These are phyloP conservation scores for Asterionellopsis glacialis DNA, from an alignment of 108 stramenopile genomes.

Conservation along the genomic window DNA sequence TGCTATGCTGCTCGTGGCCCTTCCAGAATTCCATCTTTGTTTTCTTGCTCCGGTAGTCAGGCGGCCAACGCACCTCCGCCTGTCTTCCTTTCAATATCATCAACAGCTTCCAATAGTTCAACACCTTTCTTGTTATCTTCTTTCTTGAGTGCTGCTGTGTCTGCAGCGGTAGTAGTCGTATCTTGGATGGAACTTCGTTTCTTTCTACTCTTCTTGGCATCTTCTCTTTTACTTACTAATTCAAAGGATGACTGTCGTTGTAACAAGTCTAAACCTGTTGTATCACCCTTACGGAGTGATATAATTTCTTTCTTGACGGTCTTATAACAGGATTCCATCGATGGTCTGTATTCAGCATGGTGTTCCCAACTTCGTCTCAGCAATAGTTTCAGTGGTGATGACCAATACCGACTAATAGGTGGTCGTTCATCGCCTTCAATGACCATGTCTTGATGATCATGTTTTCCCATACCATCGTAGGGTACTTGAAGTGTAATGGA, in stretches of 20 bases:
- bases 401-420: constrained; percentile 52
- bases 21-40: no score
- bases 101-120: no score
- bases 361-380: constrained; percentile 69
- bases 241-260: constrained; percentile 24
- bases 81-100: no score
- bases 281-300: constrained; percentile 48
- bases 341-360: constrained; percentile 57
- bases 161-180: no score
- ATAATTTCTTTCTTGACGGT: constrained; percentile 45
- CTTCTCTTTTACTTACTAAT: no score
- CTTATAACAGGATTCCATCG: constrained; percentile 58
- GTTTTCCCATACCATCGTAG: constrained; percentile 54
- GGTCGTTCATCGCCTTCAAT: constrained; percentile 51
- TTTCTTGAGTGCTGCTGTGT: no score
- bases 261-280: constrained; percentile 42
- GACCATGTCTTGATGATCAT: constrained; percentile 43
- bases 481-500: constrained; percentile 51
- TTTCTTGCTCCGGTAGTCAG: no score
- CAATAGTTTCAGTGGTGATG: constrained; percentile 47
- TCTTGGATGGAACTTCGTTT: no score
- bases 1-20: no score
- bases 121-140: no score
- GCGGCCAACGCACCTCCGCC: no score
- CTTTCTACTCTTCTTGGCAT: no score